These are phyloP conservation scores for Plasmodium coatneyi DNA, from an alignment of 169 alveolate species.

Conservation along the genomic window DNA sequence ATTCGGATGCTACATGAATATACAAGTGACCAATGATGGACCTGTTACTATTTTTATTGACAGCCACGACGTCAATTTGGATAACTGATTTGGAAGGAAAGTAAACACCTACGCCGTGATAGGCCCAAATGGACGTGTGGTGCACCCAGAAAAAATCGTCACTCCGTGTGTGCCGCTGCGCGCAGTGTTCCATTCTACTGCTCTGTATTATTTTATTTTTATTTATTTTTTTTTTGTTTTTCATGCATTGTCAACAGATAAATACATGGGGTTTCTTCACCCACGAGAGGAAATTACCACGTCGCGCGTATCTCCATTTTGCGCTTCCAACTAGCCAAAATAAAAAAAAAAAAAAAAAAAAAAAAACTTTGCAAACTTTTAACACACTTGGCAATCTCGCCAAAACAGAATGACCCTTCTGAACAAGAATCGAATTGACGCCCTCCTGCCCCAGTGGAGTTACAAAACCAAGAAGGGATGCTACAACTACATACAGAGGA, in stretches of 20 bases:
- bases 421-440: neutral
- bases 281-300: neutral
- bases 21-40: conserved; percentile 92
- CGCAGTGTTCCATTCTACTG: neutral
- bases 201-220: too few relatives aligned
- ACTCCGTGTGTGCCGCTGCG: neutral
- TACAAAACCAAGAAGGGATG: conserved; percentile 22
- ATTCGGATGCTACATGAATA: conserved; percentile 92
- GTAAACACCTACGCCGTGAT: too few relatives aligned
- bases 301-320: neutral
- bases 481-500: conserved; percentile 61
- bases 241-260: neutral
- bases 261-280: neutral
- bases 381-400: neutral
- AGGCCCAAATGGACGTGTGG: neutral
- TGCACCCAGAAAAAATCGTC: neutral
- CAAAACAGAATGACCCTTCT: conserved; percentile 9
- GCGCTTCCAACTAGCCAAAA: neutral
- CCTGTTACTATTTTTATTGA: conserved; percentile 92
- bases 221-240: neutral
- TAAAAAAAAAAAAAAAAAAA: too few relatives aligned
- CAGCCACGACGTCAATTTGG: conserved; percentile 56
- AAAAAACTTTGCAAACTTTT: neutral
- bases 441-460: conserved; percentile 31
- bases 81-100: neutral